Evolutionary conservation across 78 protist genomes (phyloP), one percentile per base, ranked within the genome.

Genomic region (Dictyostelium brefeldianum): DNA sequence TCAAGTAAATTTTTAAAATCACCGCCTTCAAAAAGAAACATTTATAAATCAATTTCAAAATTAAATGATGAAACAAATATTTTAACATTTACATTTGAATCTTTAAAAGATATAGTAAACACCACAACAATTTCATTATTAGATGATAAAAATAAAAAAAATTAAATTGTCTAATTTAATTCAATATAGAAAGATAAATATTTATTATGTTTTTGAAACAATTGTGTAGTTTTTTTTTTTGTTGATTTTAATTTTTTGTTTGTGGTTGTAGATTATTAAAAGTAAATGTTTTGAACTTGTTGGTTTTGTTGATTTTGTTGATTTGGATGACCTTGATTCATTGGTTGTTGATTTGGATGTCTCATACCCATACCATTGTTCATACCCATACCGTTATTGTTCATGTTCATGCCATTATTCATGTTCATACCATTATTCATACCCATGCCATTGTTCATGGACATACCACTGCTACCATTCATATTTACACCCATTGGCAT

Each of bases 301-400:
- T 22, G 65, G 25, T 25, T 20, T 56, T 22, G 70, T 78, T 78
- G n/a, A 36, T 50, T 46, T n/a, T 75, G 64, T 46, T 50, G 57
- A 50, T 46, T 29, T 75, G 48, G 81, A n/a, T 36, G 80, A 36
- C 46, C n/a, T n/a, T 15, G 20, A 6, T 31, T n/a, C n/a, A 41
- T 47, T 74, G 22, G 62, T 41, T 46, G 41, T 51, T 75, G 81
- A 75, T 75, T 75, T 43, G 48, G 78, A 41, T 71, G 79, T 54
- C 41, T 71, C 54, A 71, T 71, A 29, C n/a, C 50, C 41, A 50
- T 48, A 8, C 29, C 29, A 20, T 27, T 64, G 29, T 69, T 67
- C 20, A 41, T 18, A 29, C 74, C 71, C 46, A 14, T 46, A 31
- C 69, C 69, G n/a, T n/a, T n/a, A 51, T 41, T 87, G 14, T 53